Evolutionary conservation across 306 rosid species (phyloP), one percentile per base, ranked within the genome.

Genomic region (Corylus americana): DNA sequence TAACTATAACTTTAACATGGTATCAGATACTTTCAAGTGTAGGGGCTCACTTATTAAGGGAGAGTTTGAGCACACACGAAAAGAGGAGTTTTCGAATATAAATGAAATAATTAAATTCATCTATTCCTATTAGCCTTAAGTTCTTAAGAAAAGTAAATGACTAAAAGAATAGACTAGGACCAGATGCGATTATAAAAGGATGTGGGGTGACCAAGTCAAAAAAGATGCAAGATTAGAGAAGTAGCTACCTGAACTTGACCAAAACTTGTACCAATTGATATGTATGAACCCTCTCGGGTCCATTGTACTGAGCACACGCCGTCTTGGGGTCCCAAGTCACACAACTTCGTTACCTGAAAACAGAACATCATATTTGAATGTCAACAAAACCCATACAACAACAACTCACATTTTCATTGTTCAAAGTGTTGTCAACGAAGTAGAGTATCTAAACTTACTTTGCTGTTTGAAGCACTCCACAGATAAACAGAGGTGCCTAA

Each of bases 251-350:
- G 99, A 85, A 96, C 98, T 91, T 93, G 96, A 75, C 98, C 99
- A 79, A 85, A 89, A 71, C 66, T 87, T 81, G 99, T 96, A 42
- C 99, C 98, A 74, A 96, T 78, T 0, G 99, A 94, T 76, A 96
- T 93, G 71, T 84, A 96, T 13, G 99, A 96, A 78, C 99, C 99
- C 88, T 96, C 99, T 62, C 78, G 78, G 22, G 99, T 96, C 99
- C 99, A 96, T 47, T 96, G 98, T 47, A 96, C 96, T 17, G 99
- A 93, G 79, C 99, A 96, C 5, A 96, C 97, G 0, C 97, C 99
- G 57, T 96, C 99, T 62, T 93, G 87, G 74, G 97, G 97, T 59
- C 99, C 99, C 91, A 96, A 81, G 86, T 96, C 99, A 79, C 99
- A 95, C 47, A 95, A 69, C 81, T 88, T 95, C 22, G 99, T 95